Conservation (phyloP, 2,329 filamentous ascomycete species). For the Lachnellula occidentalis region DNA sequence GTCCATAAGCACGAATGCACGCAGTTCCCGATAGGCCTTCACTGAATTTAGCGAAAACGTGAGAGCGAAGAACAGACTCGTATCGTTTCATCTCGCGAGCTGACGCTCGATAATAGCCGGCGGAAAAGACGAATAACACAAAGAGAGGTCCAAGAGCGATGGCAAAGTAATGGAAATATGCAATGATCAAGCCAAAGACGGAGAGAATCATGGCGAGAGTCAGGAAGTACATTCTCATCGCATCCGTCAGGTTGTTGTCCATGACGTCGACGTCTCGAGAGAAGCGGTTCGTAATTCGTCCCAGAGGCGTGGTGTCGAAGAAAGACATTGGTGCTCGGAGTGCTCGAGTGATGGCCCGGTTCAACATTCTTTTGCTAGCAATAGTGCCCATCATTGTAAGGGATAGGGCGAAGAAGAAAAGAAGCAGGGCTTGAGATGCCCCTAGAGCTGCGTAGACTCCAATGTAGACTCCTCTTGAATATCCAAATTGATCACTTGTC, state of each 20-base stretch:
- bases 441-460: constrained; percentile 68
- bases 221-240: constrained; percentile 87
- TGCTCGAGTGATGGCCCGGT: constrained; percentile 71
- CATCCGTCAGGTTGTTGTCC: constrained; percentile 87
- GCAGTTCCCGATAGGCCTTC: constrained; percentile 81
- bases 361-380: constrained; percentile 76
- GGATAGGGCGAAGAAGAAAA: constrained; percentile 75
- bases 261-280: constrained; percentile 93
- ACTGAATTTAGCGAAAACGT: constrained; percentile 84
- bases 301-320: constrained; percentile 94
- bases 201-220: constrained; percentile 76
- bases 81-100: constrained; percentile 93
- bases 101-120: constrained; percentile 83
- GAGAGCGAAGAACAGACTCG: constrained; percentile 81
- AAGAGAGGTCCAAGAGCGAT: constrained; percentile 65
- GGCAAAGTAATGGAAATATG: constrained; percentile 80
- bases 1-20: constrained; percentile 83
- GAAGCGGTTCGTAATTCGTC: constrained; percentile 93
- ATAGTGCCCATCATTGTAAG: constrained; percentile 76
- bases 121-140: constrained; percentile 72
- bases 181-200: constrained; percentile 85
- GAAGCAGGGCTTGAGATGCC: constrained; percentile 61
- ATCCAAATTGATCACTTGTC: constrained; percentile 73
- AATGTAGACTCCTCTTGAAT: constrained; percentile 65
- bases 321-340: constrained; percentile 77